Evolutionary conservation across 148 eudicot species (phyloP).

Genomic region (Nepenthes gracilis): DNA sequence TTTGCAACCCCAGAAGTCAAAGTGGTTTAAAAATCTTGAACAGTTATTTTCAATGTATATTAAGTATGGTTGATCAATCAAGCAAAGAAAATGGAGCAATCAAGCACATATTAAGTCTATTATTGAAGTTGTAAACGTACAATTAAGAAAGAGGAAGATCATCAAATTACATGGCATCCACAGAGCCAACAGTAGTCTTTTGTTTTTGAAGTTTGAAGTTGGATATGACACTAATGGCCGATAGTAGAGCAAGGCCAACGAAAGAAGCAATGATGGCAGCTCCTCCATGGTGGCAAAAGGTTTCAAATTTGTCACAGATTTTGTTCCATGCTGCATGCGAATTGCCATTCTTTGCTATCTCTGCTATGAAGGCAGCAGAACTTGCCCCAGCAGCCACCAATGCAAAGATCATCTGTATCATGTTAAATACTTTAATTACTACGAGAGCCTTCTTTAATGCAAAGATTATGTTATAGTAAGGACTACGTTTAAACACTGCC

Average conservation of each 20-base stretch:
- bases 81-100: too few relatives aligned
- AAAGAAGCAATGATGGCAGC: constrained; percentile 48
- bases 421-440: background rate
- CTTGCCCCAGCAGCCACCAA: constrained; percentile 36
- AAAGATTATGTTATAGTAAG: too few relatives aligned
- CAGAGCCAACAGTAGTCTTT: background rate
- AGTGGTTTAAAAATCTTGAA: too few relatives aligned
- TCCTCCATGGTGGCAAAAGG: constrained; percentile 33
- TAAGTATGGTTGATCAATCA: too few relatives aligned
- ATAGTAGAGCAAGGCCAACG: constrained; percentile 16
- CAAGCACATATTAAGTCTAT: too few relatives aligned
- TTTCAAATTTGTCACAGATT: constrained; percentile 45
- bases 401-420: constrained; percentile 27
- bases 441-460: too few relatives aligned
- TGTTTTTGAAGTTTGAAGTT: constrained; percentile 1
- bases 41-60: too few relatives aligned
- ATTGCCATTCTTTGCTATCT: constrained; percentile 50
- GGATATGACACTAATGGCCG: constrained; percentile 5
- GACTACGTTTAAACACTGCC: too few relatives aligned
- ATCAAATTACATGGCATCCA: too few relatives aligned
- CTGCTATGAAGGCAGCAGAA: constrained; percentile 56
- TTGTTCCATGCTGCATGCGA: constrained; percentile 63
- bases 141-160: too few relatives aligned
- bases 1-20: too few relatives aligned
- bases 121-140: too few relatives aligned